A percentile compares a stretch with the other conserved stretches of the same genome.
phyloP scores from a whole-genome alignment of 805 yeast genomes.

The Scheffersomyces coipomensis region DNA sequence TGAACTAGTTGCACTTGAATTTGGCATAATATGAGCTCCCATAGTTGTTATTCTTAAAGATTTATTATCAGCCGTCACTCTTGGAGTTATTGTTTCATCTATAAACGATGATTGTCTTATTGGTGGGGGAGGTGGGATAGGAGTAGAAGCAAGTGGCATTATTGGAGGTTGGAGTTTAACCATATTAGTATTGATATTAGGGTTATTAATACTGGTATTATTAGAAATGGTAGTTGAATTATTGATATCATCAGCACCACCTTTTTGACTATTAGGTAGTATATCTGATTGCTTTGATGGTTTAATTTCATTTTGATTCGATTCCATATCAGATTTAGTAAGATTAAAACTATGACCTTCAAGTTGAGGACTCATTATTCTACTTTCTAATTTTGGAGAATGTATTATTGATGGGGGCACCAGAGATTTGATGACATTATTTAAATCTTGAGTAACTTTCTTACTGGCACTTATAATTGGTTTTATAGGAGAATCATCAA shows the following conservation, averaged over 20 bases:
- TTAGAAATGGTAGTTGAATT: neutral
- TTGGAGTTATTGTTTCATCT: constrained; percentile 10
- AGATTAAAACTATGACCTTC: neutral
- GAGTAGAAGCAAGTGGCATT: neutral
- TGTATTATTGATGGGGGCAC: neutral
- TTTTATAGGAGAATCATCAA: constrained; percentile 1
- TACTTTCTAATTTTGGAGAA: neutral
- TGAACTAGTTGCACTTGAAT: constrained; percentile 28
- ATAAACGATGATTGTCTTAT: neutral
- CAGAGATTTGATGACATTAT: neutral
- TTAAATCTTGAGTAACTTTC: no score
- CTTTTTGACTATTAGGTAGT: no score
- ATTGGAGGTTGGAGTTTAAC: no score
- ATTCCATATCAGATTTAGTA: neutral
- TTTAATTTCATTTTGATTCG: neutral
- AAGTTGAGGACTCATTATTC: neutral
- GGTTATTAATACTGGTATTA: neutral
- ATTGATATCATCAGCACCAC: neutral
- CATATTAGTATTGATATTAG: neutral
- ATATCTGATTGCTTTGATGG: neutral
- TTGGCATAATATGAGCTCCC: constrained; percentile 18
- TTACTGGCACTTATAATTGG: neutral
- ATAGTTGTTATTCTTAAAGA: constrained; percentile 29
- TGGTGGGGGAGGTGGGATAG: neutral
- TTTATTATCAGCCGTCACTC: constrained; percentile 36